These are phyloP conservation scores for Penicillium psychrofluorescens DNA, from an alignment of 495 filamentous ascomycete genomes.

Conservation along the genomic window DNA sequence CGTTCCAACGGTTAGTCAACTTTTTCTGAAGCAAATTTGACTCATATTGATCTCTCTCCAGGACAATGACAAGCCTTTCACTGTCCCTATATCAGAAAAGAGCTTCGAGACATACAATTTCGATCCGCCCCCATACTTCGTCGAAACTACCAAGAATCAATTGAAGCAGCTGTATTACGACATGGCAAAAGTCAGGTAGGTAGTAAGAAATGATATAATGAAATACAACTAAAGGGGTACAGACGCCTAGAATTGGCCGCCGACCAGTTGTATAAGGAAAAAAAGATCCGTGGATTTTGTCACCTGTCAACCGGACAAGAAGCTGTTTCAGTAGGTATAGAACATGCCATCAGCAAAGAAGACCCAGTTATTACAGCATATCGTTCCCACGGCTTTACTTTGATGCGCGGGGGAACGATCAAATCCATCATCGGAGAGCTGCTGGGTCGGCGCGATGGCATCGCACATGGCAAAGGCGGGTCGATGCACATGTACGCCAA, in stretches of 20 bases:
- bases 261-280: constrained; percentile 23
- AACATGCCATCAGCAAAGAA: constrained; percentile 75
- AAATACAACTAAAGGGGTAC: neutral
- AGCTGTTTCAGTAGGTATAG: constrained; percentile 86
- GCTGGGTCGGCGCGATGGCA: constrained; percentile 78
- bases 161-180: constrained; percentile 18
- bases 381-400: constrained; percentile 85
- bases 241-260: constrained; percentile 16
- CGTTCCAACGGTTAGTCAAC: neutral
- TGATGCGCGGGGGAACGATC: constrained; percentile 84
- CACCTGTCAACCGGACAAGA: constrained; percentile 53
- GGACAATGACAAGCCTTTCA: constrained; percentile 17
- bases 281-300: constrained; percentile 28
- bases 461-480: constrained; percentile 88
- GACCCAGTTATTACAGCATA: constrained; percentile 92
- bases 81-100: constrained; percentile 14
- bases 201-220: neutral
- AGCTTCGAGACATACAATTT: constrained; percentile 20
- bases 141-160: constrained; percentile 20
- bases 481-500: constrained; percentile 97
- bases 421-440: constrained; percentile 87
- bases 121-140: constrained; percentile 15
- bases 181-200: constrained; percentile 11
- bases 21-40: neutral
- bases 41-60: neutral